A percentile compares a stretch with the other conserved stretches of the same genome.
Conservation (phyloP, 139 green algal species). For the Chlamydomonas schloesseri region DNA sequence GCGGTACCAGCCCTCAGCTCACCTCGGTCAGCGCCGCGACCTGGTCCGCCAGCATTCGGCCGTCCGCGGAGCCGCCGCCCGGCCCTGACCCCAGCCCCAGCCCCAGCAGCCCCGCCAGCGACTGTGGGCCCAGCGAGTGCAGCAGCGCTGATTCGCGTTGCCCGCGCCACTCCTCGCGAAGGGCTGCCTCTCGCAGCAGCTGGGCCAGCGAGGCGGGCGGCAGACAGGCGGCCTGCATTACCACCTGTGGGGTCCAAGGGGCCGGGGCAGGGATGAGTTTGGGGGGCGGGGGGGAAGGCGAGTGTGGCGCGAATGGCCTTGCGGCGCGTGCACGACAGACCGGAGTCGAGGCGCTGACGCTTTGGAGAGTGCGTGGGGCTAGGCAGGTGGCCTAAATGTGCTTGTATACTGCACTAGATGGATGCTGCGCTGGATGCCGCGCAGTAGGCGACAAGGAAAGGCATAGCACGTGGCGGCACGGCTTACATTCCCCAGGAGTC, state of each 20-base stretch:
- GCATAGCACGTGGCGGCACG: too few species aligned
- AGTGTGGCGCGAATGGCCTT: too few species aligned
- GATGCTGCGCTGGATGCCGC: too few species aligned
- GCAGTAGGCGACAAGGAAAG: too few species aligned
- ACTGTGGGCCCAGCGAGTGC: background rate
- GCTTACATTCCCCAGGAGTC: conserved; percentile 41
- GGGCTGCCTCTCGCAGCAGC: conserved; percentile 40
- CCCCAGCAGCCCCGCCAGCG: background rate
- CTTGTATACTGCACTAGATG: too few species aligned
- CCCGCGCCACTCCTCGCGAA: conserved; percentile 46
- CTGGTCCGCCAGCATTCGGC: conserved; percentile 17
- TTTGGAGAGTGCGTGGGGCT: too few species aligned
- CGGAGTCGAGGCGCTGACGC: too few species aligned
- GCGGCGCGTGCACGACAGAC: too few species aligned
- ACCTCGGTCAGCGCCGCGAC: conserved; percentile 24
- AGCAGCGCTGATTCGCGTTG: conserved; percentile 39
- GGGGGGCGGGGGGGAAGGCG: background rate
- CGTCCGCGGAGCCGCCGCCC: background rate
- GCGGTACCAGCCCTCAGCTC: too few species aligned
- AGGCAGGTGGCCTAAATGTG: too few species aligned
- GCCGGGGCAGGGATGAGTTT: background rate
- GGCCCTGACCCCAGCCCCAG: background rate
- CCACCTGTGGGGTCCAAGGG: background rate
- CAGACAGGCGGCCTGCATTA: conserved; percentile 8
- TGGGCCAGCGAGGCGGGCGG: conserved; percentile 7